Conservation (phyloP, 2,329 filamentous ascomycete species). For the Penicillium sp. region DNA sequence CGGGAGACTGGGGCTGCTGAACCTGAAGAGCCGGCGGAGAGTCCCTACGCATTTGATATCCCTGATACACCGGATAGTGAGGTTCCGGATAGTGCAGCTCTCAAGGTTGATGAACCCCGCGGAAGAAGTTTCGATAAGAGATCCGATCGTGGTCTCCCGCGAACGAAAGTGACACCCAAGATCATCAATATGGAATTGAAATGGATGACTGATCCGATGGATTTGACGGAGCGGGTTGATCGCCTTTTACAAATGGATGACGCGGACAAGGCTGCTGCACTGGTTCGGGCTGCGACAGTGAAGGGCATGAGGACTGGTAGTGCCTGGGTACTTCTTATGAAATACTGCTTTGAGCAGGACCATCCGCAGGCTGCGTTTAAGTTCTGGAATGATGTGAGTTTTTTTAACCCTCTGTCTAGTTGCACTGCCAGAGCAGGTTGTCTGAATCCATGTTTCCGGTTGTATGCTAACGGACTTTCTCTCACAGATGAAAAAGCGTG, state of each 20-base stretch:
- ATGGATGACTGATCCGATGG: conserved; percentile 66
- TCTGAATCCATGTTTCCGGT: background rate
- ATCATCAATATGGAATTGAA: conserved; percentile 55
- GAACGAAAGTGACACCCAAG: conserved; percentile 11
- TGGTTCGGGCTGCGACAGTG: conserved; percentile 65
- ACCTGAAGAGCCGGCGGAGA: background rate
- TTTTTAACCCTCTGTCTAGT: background rate
- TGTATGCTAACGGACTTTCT: conserved; percentile 9
- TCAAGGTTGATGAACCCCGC: background rate
- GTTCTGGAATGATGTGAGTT: conserved; percentile 77
- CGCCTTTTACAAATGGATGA: conserved; percentile 57
- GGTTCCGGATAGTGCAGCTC: background rate
- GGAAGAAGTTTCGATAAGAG: background rate
- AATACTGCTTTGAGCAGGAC: conserved; percentile 61
- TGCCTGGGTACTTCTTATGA: conserved; percentile 83
- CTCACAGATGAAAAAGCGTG: conserved; percentile 86
- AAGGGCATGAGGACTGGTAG: conserved; percentile 63
- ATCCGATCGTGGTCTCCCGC: background rate
- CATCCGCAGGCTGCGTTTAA: conserved; percentile 65
- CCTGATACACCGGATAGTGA: background rate
- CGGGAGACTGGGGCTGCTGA: background rate
- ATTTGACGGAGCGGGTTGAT: conserved; percentile 65
- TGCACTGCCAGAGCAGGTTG: background rate
- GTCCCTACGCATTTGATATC: background rate
- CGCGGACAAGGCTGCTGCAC: conserved; percentile 62